Evolutionary conservation across 140 eudicot species (phyloP).

Genomic region (Bidens hawaiensis): DNA sequence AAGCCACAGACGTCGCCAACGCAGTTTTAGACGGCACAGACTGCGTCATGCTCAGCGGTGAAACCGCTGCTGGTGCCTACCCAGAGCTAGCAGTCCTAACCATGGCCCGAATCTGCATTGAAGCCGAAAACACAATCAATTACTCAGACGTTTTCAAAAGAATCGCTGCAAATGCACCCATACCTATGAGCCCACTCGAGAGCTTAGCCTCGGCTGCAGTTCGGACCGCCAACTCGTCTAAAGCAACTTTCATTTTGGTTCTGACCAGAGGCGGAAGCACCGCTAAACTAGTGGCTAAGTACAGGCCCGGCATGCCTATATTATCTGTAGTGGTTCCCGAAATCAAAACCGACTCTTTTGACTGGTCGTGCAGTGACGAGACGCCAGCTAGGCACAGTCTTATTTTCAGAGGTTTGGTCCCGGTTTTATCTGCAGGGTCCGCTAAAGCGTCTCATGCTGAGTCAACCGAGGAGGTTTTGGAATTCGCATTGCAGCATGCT

Average conservation of each 20-base stretch:
- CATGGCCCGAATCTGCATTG: slow-evolving; percentile 69
- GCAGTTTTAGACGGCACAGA: slow-evolving; percentile 85
- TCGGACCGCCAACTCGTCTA: slow-evolving; percentile 62
- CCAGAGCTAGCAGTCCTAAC: slow-evolving; percentile 75
- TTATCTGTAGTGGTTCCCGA: slow-evolving; percentile 75
- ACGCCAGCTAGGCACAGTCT: slow-evolving; percentile 80
- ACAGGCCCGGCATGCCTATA: slow-evolving; percentile 72
- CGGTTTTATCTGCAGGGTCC: slow-evolving; percentile 63
- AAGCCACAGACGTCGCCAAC: slow-evolving; percentile 77
- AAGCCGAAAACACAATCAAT: slow-evolving; percentile 66
- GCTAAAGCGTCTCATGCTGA: slow-evolving; percentile 77
- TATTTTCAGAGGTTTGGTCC: slow-evolving; percentile 62
- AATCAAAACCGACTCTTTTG: slow-evolving; percentile 68
- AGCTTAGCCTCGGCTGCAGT: slow-evolving; percentile 78
- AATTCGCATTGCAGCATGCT: slow-evolving; percentile 62
- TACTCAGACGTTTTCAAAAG: slow-evolving; percentile 55
- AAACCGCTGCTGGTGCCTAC: slow-evolving; percentile 78
- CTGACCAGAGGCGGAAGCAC: slow-evolving; percentile 73
- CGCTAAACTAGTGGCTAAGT: slow-evolving; percentile 69
- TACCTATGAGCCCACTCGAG: slow-evolving; percentile 81
- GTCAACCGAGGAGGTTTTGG: slow-evolving; percentile 68
- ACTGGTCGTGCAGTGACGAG: slow-evolving; percentile 77
- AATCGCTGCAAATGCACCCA: slow-evolving; percentile 63
- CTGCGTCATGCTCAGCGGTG: slow-evolving; percentile 82
- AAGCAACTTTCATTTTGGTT: slow-evolving; percentile 57